Conservation (phyloP, 306 rosid species). For the Pyrus bretschneideri region DNA sequence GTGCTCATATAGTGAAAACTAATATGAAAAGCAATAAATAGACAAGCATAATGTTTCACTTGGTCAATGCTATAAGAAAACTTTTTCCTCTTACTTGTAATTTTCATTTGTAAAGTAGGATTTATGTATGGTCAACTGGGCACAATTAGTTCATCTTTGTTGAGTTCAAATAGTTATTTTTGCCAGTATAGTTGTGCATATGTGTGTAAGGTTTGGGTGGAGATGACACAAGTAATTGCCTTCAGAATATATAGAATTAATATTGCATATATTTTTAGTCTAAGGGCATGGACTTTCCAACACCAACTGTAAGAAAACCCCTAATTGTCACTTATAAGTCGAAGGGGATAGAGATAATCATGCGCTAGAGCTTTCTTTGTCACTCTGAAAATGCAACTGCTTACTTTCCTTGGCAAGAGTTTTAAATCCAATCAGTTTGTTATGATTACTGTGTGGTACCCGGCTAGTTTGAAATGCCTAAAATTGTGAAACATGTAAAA, state of each 20-base stretch:
- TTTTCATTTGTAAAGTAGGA: neutral
- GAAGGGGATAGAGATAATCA: neutral
- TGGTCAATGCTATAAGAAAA: neutral
- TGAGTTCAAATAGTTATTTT: neutral
- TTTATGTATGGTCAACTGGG: neutral
- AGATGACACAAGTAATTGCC: slow-evolving; percentile 2
- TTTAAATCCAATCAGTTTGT: neutral
- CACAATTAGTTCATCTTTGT: neutral
- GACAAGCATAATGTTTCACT: neutral
- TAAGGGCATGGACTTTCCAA: slow-evolving; percentile 7
- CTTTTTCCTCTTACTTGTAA: neutral
- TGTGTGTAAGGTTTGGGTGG: neutral
- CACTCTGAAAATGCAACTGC: neutral
- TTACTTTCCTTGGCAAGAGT: neutral
- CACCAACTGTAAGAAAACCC: slow-evolving; percentile 3
- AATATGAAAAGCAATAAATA: neutral
- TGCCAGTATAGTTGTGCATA: neutral
- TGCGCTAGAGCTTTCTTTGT: neutral
- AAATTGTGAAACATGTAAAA: neutral
- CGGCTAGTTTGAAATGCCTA: neutral
- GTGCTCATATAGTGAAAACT: neutral
- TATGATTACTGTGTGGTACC: neutral
- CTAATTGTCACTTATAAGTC: slow-evolving; percentile 9
- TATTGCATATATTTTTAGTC: neutral
- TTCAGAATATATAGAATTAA: neutral